Conservation (phyloP, 345 rosid genomes). For the Erodium maritimum region DNA sequence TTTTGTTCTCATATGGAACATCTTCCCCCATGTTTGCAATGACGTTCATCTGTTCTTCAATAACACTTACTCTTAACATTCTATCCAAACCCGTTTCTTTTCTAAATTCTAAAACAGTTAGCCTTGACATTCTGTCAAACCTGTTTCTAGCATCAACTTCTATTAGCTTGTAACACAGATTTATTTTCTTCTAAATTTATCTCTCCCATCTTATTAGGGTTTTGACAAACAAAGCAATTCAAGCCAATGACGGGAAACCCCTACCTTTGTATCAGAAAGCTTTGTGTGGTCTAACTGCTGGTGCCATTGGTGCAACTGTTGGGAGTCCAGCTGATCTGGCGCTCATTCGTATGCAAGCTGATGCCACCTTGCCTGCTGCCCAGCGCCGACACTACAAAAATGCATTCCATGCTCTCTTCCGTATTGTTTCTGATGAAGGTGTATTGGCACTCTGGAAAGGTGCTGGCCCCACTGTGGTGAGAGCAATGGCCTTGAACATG, state of each 20-base stretch:
- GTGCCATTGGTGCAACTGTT: slow-evolving; percentile 87
- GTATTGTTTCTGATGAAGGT: slow-evolving; percentile 37
- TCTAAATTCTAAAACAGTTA: too few relatives aligned
- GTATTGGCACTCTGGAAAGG: slow-evolving; percentile 98
- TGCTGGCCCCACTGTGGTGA: slow-evolving; percentile 96
- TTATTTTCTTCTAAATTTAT: slow-evolving; percentile 17
- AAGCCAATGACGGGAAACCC: slow-evolving; percentile 91
- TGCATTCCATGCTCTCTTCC: slow-evolving; percentile 41
- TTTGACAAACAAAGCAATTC: slow-evolving; percentile 72
- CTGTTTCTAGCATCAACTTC: too few relatives aligned
- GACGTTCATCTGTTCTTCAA: too few relatives aligned
- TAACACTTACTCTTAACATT: too few relatives aligned
- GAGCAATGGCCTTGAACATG: slow-evolving; percentile 85
- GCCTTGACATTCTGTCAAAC: too few relatives aligned
- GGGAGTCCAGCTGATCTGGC: slow-evolving; percentile 98
- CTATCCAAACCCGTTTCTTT: too few relatives aligned
- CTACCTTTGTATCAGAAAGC: slow-evolving; percentile 97
- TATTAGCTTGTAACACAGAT: too few relatives aligned
- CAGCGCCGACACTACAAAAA: slow-evolving; percentile 79
- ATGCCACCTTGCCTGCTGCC: slow-evolving; percentile 80
- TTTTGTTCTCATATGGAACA: too few relatives aligned
- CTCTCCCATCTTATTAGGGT: slow-evolving; percentile 32
- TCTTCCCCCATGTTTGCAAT: too few relatives aligned
- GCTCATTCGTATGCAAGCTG: slow-evolving; percentile 98
- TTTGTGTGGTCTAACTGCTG: slow-evolving; percentile 93